phyloP scores from a whole-genome alignment of 169 alveolate genomes.

The Cryptosporidium baileyi region DNA sequence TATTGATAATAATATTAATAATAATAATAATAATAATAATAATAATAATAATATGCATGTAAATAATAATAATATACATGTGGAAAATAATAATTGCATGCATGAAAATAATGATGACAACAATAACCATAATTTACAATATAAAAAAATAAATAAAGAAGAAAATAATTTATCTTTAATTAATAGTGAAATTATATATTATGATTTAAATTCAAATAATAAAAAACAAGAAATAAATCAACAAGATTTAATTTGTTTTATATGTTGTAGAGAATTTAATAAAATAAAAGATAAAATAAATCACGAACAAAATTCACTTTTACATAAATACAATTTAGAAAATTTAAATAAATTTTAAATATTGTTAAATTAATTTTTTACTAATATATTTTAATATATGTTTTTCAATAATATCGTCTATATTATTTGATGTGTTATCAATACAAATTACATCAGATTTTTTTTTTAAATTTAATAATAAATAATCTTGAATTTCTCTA shows the following conservation, averaged over 20 bases:
- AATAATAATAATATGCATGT: neutral
- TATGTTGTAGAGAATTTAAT: conserved; percentile 39
- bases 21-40: neutral
- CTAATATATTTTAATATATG: neutral
- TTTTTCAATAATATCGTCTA: conserved; percentile 16
- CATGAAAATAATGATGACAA: neutral
- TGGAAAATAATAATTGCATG: neutral
- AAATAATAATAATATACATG: neutral
- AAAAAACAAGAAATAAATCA: neutral
- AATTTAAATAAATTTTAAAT: neutral
- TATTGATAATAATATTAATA: neutral
- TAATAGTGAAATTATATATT: no score
- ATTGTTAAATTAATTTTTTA: neutral
- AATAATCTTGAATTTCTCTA: conserved; percentile 34
- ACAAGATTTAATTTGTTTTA: conserved; percentile 48
- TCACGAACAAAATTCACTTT: conserved; percentile 32
- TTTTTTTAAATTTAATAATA: neutral
- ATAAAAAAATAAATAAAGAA: no score
- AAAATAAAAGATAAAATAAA: conserved; percentile 22
- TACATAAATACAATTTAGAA: conserved; percentile 45
- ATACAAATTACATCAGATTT: neutral
- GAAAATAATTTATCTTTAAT: no score
- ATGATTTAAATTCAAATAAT: no score
- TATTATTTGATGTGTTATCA: conserved; percentile 56
- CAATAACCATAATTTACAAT: no score